phyloP scores from a whole-genome alignment of 2,329 filamentous ascomycete genomes.

The Ceratocystis lukuohia region DNA sequence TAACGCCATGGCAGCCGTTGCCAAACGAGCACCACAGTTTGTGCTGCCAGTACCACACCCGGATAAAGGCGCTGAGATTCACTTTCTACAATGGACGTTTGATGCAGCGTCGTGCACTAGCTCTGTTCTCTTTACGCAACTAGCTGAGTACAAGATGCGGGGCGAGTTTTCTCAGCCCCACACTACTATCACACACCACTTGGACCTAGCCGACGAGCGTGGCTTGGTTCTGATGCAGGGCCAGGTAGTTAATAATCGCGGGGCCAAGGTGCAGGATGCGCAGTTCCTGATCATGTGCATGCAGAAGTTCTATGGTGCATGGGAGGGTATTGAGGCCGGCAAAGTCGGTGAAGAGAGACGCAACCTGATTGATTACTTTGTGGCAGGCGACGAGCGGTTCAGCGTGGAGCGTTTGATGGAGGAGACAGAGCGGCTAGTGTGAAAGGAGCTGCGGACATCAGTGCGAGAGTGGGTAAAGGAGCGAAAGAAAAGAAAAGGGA shows the following conservation, averaged over 20 bases:
- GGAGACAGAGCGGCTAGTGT: slow-evolving; percentile 70
- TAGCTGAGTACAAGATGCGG: slow-evolving; percentile 83
- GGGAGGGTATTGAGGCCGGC: slow-evolving; percentile 34
- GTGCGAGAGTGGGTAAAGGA: background rate
- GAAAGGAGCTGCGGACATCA: slow-evolving; percentile 18
- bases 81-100: slow-evolving; percentile 94
- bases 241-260: slow-evolving; percentile 58
- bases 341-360: slow-evolving; percentile 42
- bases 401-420: slow-evolving; percentile 74
- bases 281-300: slow-evolving; percentile 83
- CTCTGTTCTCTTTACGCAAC: slow-evolving; percentile 81
- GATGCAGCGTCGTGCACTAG: slow-evolving; percentile 50
- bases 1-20: slow-evolving; percentile 53
- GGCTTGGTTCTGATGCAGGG: slow-evolving; percentile 80
- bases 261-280: slow-evolving; percentile 68
- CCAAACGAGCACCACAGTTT: slow-evolving; percentile 70
- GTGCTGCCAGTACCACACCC: slow-evolving; percentile 70
- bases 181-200: slow-evolving; percentile 84
- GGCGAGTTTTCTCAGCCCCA: slow-evolving; percentile 85
- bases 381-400: slow-evolving; percentile 62
- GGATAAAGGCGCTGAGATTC: slow-evolving; percentile 67
- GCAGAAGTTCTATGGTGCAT: slow-evolving; percentile 79
- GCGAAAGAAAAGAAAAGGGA: background rate
- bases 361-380: slow-evolving; percentile 69
- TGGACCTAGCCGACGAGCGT: slow-evolving; percentile 61